phyloP scores from a whole-genome alignment of 2,329 filamentous ascomycete genomes.

The Aspergillus melleus region DNA sequence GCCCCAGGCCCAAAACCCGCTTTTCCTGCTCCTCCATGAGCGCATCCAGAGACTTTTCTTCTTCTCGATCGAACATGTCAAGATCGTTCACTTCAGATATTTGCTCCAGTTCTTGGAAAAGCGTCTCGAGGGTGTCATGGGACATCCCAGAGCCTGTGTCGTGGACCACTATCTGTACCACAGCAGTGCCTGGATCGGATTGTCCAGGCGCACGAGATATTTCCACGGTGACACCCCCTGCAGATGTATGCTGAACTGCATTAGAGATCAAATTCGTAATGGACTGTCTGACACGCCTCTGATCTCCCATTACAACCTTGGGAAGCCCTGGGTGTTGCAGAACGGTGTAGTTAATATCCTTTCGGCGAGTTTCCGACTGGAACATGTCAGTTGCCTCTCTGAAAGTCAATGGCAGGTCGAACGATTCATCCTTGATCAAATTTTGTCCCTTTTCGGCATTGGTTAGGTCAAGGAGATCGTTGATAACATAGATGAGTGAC shows the following conservation, averaged over 20 bases:
- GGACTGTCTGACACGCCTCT: slow-evolving; percentile 75
- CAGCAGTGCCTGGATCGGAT: slow-evolving; percentile 54
- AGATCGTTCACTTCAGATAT: slow-evolving; percentile 50
- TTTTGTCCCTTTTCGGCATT: slow-evolving; percentile 81
- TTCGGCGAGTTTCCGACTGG: slow-evolving; percentile 70
- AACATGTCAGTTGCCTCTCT: slow-evolving; percentile 78
- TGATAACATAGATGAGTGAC: slow-evolving; percentile 90
- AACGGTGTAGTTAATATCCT: slow-evolving; percentile 70
- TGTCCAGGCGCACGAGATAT: slow-evolving; percentile 55
- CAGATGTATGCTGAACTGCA: slow-evolving; percentile 73
- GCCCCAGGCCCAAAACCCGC: slow-evolving; percentile 70
- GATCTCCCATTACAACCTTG: slow-evolving; percentile 70
- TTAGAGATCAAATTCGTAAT: slow-evolving; percentile 83
- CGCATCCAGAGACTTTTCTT: slow-evolving; percentile 16
- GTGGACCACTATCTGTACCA: slow-evolving; percentile 71
- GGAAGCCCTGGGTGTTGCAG: slow-evolving; percentile 69
- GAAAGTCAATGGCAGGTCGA: slow-evolving; percentile 70
- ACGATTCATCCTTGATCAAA: slow-evolving; percentile 76
- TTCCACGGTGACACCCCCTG: slow-evolving; percentile 70
- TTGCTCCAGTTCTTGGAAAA: slow-evolving; percentile 66
- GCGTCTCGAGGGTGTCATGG: slow-evolving; percentile 55
- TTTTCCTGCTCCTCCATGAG: slow-evolving; percentile 23
- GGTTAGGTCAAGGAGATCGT: slow-evolving; percentile 83
- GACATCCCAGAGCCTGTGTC: slow-evolving; percentile 73
- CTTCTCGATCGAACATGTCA: slow-evolving; percentile 22